These are phyloP conservation scores for Fonsecaea erecta DNA, from an alignment of 2,329 filamentous ascomycete genomes.

Conservation along the genomic window DNA sequence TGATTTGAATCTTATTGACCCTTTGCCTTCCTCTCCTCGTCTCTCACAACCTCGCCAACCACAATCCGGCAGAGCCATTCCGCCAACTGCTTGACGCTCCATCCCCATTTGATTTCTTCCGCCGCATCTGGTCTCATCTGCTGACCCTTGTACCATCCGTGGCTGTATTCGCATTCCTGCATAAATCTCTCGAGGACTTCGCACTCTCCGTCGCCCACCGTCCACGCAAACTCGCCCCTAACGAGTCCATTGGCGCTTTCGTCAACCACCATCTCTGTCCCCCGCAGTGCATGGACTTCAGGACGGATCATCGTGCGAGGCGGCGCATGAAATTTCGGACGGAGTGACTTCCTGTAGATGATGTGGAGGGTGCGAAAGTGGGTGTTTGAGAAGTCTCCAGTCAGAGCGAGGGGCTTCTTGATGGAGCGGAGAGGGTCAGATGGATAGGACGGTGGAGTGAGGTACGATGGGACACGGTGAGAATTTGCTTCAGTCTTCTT, in stretches of 20 bases:
- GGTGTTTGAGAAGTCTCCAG: conserved; percentile 35
- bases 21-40: conserved; percentile 44
- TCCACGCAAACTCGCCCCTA: conserved; percentile 31
- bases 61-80: conserved; percentile 53
- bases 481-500: neutral
- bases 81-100: conserved; percentile 52
- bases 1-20: neutral
- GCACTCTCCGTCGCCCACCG: conserved; percentile 27
- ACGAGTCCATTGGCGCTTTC: conserved; percentile 30
- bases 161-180: conserved; percentile 33
- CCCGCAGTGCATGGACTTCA: conserved; percentile 21
- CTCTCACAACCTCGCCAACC: conserved; percentile 52
- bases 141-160: conserved; percentile 20
- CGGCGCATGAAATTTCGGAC: conserved; percentile 35
- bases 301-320: conserved; percentile 25
- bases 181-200: conserved; percentile 41
- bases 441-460: conserved; percentile 36
- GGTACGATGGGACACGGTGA: conserved; percentile 33
- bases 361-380: conserved; percentile 39
- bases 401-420: conserved; percentile 24
- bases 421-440: conserved; percentile 29
- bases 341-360: conserved; percentile 37
- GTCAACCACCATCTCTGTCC: conserved; percentile 70
- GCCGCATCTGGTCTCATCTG: conserved; percentile 6
- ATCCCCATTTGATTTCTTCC: conserved; percentile 42